Evolutionary conservation across 805 yeast species (phyloP), one percentile per base, ranked within the genome.

Genomic region (Myxozyma melibiosi): DNA sequence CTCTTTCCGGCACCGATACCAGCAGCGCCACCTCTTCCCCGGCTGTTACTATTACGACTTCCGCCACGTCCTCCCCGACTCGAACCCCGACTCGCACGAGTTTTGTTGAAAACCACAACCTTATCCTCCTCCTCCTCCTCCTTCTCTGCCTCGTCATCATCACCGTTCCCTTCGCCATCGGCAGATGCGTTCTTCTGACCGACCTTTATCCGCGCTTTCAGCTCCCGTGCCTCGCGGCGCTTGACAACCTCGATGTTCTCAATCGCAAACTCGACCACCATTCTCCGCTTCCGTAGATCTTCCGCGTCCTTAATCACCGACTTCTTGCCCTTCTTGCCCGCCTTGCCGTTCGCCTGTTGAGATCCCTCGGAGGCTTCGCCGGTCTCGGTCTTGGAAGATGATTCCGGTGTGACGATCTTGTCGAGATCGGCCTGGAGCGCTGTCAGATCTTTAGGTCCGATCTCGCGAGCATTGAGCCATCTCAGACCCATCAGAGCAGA

Each of bases 391-490:
- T 45, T 35, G 2, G 49, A 39, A 14, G 48, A 90, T 5, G 48
- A 90, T 5, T 45, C 31, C 7, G 30, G 20, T 5, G 38, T 16
- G 3, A 25, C 51, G 25, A 77, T 64, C 52, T 78, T 76, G 1
- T 82, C 83, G 7, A 70, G 46, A 65, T 83, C 82, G 70, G 76
- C 75, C 24, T 43, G 52, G 11, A 61, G 42, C n/a, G 51, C 30
- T n/a, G 45, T 55, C 4, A 57, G 18, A 25, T 64, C 58, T 16
- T 45, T 38, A 14, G 47, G 51, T n/a, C 61, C 59, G 5, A 94
- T 96, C 68, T 82, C 85, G 70, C 92, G 97, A 6, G 96, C 96
- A 71, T 94, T 94, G 71, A 94, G 79, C 96, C 97, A 94, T 77
- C 99, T 84, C 55, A 94, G 80, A 1, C 96, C 97, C 97, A 90